These are phyloP conservation scores for Sporothrix sp. DNA, from an alignment of 2,329 filamentous ascomycete genomes.

Conservation along the genomic window DNA sequence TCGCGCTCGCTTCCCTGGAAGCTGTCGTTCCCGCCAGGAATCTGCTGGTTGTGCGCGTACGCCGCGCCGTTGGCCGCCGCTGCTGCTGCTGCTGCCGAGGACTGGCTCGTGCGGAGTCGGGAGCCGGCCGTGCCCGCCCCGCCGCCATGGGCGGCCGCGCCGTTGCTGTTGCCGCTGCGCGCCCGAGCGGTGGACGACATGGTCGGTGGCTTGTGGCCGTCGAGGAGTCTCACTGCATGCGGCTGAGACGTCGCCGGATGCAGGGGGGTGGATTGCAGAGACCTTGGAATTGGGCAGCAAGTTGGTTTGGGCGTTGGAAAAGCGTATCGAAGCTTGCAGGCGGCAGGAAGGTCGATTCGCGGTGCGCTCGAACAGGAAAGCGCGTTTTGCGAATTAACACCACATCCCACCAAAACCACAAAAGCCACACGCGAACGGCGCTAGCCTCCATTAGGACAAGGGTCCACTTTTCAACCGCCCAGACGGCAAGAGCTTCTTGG, in stretches of 20 bases:
- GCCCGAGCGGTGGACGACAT: constrained; percentile 36
- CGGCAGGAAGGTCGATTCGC: constrained; percentile 8
- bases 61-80: constrained; percentile 1
- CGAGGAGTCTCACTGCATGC: background rate
- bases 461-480: constrained; percentile 10
- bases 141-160: constrained; percentile 26
- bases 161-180: constrained; percentile 30
- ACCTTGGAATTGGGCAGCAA: too few relatives aligned
- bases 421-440: background rate
- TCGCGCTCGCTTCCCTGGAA: constrained; percentile 20
- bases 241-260: background rate
- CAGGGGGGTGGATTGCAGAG: background rate
- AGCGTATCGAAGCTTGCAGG: too few relatives aligned
- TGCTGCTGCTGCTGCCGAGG: background rate
- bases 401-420: background rate
- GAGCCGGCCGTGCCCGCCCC: constrained; percentile 6
- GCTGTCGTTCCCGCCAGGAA: constrained; percentile 10
- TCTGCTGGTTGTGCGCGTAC: constrained; percentile 10
- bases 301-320: too few relatives aligned
- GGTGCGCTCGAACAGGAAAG: constrained; percentile 14
- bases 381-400: constrained; percentile 14
- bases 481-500: constrained; percentile 4
- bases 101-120: constrained; percentile 26
- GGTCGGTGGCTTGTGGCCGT: constrained; percentile 13
- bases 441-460: background rate